Evolutionary conservation across 2,329 filamentous ascomycete species (phyloP), one percentile per base, ranked within the genome.

Genomic region (Alternaria alternata): DNA sequence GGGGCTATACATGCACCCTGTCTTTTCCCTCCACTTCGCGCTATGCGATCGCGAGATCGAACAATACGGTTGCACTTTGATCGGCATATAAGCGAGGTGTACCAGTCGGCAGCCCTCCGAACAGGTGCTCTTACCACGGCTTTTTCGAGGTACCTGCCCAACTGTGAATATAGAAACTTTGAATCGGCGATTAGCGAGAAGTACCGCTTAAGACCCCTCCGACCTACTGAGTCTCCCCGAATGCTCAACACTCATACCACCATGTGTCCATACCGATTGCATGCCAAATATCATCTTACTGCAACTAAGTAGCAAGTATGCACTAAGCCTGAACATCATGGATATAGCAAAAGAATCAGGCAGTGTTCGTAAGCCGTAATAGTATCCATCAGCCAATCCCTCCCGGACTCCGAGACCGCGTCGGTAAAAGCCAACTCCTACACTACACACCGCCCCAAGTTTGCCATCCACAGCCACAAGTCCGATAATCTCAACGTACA

Each of bases 51-150:
- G 20, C 46, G 11, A n/a, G 8, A 38, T 49, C 30, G 20, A 36
- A 49, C 32, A 18, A 36, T 8, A 26, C 20, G 46, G 14, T 36
- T 32, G 32, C 30, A 36, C 46, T 24, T 24, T 8, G 32, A 24
- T 7, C 32, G 22, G 22, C 30, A 34, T 30, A 12, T 38, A 24
- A 49, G 46, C 46, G 30, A 49, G 32, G 9, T 22, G 46, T 49
- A 49, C 46, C 46, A 49, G 34, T 38, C 46, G 46, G 46, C 32
- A 38, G 20, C 30, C 30, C 30, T 49, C 46, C 32, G 46, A 49
- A 49, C 46, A 34, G 46, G 32, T 36, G 46, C 46, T 49, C 46
- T 8, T 14, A 48, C 22, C 18, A 48, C 30, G 46, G 46, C 46
- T 49, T 49, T 49, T 36, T 49, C 22, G 20, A 20, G 46, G 20